Base-by-base conservation (phyloP, 2,329 filamentous ascomycete species). In the Ceratocystis lukuohia region DNA sequence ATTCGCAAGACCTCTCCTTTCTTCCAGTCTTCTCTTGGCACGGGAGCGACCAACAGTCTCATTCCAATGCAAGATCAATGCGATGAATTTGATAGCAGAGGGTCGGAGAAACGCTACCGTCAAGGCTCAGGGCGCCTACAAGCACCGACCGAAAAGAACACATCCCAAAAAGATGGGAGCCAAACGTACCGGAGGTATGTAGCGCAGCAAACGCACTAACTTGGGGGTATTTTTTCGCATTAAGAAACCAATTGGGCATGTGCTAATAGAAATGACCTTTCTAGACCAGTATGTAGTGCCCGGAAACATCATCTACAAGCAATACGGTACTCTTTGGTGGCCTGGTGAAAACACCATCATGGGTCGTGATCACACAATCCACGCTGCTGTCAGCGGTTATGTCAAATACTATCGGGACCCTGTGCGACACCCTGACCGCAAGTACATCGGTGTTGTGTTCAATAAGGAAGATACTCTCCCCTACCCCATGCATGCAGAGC, bases 331-430 rank as follows among this genome's bases (percentile, higher is more conserved):
- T 3, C 84, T 87, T 72, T 99, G 94, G 94, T 93, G 88, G 75
- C 88, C 94, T 0, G 94, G 94, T 72, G 94, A 97, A 75, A 97
- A 99, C 78, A 90, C 89, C 76, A 89, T 87, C 72, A 93, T 97
- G 80, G 94, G 94, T 63, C 88, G 94, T 69, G 92, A 99, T 76
- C 94, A 97, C 80, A 97, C 93, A 63, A 95, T 99, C 74, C 96
- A 89, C 76, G 86, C 94, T 65, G 87, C 86, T 68, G 84, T 88
- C 66, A 82, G 88, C 2, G 94, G 94, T 70, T 99, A 95, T 76
- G 94, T 99, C 68, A 91, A 94, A 72, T 99, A 96, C 83, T 99
- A 99, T 81, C 86, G 88, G 73, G 93, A 99, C 74, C 91, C 92
- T 0, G 76, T 82, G 41, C 82, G 80, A 68, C 91, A 97, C 76